A percentile compares a stretch with the other conserved stretches of the same genome.
phyloP scores from a whole-genome alignment of 129 eudicot genomes.

The Centrapalus pauciflorus region DNA sequence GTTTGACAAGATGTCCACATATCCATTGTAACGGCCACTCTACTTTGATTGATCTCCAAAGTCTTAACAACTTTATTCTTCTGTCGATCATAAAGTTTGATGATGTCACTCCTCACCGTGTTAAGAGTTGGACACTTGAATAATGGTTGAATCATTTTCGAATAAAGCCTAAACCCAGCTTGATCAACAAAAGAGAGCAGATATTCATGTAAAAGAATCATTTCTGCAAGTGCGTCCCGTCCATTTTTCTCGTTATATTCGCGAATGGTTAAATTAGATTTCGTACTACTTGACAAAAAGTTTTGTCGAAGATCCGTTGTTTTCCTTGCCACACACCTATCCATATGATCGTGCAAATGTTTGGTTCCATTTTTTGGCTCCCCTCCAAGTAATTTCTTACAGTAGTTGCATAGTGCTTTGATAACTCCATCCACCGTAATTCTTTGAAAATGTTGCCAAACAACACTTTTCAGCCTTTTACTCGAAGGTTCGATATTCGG shows the following conservation, averaged over 20 bases:
- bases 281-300: background rate
- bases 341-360: background rate
- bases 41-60: background rate
- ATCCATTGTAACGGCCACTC: background rate
- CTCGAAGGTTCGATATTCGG: background rate
- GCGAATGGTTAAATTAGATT: background rate
- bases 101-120: background rate
- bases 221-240: background rate
- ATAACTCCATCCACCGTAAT: background rate
- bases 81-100: background rate
- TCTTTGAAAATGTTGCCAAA: no score
- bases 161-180: background rate
- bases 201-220: constrained; percentile 8
- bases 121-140: background rate
- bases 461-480: background rate
- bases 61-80: background rate
- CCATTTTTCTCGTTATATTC: no score
- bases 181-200: background rate
- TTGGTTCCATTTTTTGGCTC: background rate
- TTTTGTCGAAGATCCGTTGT: background rate
- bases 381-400: background rate
- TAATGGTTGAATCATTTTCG: background rate
- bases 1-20: background rate
- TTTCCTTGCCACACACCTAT: no score
- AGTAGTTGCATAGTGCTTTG: background rate